Base-by-base conservation (phyloP, 805 yeast species). In the Hanseniaspora hatyaiensis region DNA sequence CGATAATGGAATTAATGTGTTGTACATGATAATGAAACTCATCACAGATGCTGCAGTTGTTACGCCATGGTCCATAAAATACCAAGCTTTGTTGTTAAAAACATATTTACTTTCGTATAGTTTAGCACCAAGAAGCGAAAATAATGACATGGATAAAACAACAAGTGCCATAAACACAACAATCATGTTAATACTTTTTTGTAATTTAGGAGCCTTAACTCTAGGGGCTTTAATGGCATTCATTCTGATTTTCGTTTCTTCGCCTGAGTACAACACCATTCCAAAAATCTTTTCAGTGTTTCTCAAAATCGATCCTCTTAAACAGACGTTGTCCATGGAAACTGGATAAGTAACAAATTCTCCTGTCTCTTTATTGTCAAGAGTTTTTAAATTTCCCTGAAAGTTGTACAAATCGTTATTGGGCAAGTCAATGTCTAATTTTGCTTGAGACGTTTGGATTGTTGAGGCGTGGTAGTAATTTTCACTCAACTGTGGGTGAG, bases 1-100 rank as follows among this genome's bases (percentile, higher is more conserved):
- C 0, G 97, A 89, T 28, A 92, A 68, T 0, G 98, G 98, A 59
- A 92, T 92, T 67, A 92, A 73, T 0, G 98, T 92, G 61, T 92
- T 92, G 67, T 82, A 89, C 97, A 92, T 89, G 68, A 92, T 89
- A 53, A 92, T 81, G 63, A 83, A 94, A 2, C 97, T 87, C 95
- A 92, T 88, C 42, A 92, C 71, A 0, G 94, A 84, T 1, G 95
- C 82, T 2, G 94, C 89, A 18, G 77, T 73, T 19, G 95, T 94
- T 0, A 81, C 95, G 54, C 83, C 92, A 55, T 75, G 70, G 3
- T 73, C 75, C 39, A 66, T 64, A 23, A 87, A 62, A 59, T 88
- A 94, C 96, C 96, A 87, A 47, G 73, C 71, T 29, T 60, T 66
- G 28, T 69, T 66, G 38, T 66, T 64, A 30, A 65, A 58, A 24